A percentile compares a stretch with the other conserved stretches of the same genome.
Conservation (phyloP, 805 yeast genomes). For the Lipomyces spencermartinsiae region DNA sequence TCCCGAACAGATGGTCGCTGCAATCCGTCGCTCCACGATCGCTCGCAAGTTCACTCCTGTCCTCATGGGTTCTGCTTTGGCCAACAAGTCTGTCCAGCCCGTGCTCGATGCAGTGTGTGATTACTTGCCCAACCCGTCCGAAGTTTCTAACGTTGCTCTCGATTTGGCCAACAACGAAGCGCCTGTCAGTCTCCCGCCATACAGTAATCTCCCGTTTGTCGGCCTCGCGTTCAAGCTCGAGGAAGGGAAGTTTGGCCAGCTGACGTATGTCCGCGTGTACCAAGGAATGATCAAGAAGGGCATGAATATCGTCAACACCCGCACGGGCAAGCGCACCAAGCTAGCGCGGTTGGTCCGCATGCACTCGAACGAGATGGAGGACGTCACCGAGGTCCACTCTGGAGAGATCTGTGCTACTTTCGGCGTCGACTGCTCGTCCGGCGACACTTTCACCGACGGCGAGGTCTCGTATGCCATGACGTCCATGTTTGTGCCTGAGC, state of each 20-base stretch:
- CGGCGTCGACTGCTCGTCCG: conserved; percentile 98
- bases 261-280: conserved; percentile 94
- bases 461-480: conserved; percentile 84
- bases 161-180: conserved; percentile 67
- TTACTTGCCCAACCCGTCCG: conserved; percentile 93
- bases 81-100: conserved; percentile 94
- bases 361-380: conserved; percentile 99
- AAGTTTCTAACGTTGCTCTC: conserved; percentile 86
- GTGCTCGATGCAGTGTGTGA: conserved; percentile 96
- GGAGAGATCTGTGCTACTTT: conserved; percentile 99
- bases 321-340: conserved; percentile 91
- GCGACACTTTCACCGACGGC: conserved; percentile 95
- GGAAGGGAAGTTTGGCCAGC: conserved; percentile 97
- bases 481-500: conserved; percentile 98
- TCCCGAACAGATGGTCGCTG: conserved; percentile 79
- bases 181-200: conserved; percentile 76
- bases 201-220: conserved; percentile 79
- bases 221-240: conserved; percentile 99
- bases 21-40: conserved; percentile 93
- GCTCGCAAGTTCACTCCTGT: conserved; percentile 98
- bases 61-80: conserved; percentile 98
- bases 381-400: conserved; percentile 90
- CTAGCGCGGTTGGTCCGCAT: conserved; percentile 93
- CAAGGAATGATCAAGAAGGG: conserved; percentile 96
- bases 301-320: conserved; percentile 81